These are phyloP conservation scores for Malus asiatica DNA, from an alignment of 306 rosid species.

Conservation along the genomic window DNA sequence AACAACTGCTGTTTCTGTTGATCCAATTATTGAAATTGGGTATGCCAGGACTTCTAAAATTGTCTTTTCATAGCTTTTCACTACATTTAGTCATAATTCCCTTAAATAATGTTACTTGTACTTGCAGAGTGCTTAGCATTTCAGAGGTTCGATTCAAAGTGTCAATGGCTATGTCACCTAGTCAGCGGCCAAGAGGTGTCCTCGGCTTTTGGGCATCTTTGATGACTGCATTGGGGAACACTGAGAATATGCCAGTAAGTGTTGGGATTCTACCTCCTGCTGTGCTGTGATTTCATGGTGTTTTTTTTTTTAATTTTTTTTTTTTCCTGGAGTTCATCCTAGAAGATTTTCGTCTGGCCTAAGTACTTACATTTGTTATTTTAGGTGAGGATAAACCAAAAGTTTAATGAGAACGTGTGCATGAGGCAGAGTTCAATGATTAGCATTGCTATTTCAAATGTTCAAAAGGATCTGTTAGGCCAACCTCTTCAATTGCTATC, in stretches of 20 bases:
- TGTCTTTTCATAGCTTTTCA: slow-evolving; percentile 11
- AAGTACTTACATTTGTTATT: slow-evolving; percentile 13
- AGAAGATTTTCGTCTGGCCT: neutral
- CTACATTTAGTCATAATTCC: slow-evolving; percentile 11
- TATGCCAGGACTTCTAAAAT: slow-evolving; percentile 28
- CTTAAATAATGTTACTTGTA: slow-evolving; percentile 24
- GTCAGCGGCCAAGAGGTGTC: slow-evolving; percentile 91
- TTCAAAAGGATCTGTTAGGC: slow-evolving; percentile 87
- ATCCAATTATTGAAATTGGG: slow-evolving; percentile 87
- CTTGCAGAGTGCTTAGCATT: slow-evolving; percentile 69
- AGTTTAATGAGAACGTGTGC: slow-evolving; percentile 71
- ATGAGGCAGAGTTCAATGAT: slow-evolving; percentile 96
- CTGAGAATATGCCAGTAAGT: slow-evolving; percentile 95
- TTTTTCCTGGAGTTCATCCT: neutral
- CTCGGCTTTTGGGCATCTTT: slow-evolving; percentile 99
- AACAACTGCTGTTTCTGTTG: slow-evolving; percentile 90
- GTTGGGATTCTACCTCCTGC: slow-evolving; percentile 11
- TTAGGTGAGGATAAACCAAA: slow-evolving; percentile 86
- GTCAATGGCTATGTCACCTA: slow-evolving; percentile 89
- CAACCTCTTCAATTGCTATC: slow-evolving; percentile 96
- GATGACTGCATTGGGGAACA: slow-evolving; percentile 98
- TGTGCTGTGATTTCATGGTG: neutral
- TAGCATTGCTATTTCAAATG: slow-evolving; percentile 79
- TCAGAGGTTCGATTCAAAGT: slow-evolving; percentile 89
- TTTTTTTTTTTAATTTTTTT: neutral